These are phyloP conservation scores for Chimonanthus salicifolius DNA, from an alignment of 164 flowering plant genomes.

Conservation along the genomic window DNA sequence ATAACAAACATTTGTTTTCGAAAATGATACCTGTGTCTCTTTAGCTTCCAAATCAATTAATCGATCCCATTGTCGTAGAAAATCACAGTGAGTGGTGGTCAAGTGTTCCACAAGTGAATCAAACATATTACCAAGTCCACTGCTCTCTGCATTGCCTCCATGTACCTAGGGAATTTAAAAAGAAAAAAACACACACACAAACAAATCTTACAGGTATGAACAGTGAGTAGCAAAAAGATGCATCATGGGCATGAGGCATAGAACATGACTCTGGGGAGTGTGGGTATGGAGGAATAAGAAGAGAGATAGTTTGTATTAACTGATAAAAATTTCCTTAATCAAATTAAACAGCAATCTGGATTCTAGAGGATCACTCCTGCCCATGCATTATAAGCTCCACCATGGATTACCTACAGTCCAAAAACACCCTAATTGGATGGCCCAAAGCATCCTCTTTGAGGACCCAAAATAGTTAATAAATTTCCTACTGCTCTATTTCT, in stretches of 20 bases:
- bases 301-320: neutral
- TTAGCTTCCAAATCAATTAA: conserved; percentile 91
- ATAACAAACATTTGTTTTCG: neutral
- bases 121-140: conserved; percentile 78
- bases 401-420: neutral
- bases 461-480: no score
- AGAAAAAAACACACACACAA: no score
- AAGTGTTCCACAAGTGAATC: conserved; percentile 60
- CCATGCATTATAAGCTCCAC: neutral
- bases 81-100: conserved; percentile 47
- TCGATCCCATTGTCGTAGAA: conserved; percentile 78
- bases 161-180: conserved; percentile 46
- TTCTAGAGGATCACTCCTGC: neutral
- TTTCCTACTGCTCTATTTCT: no score
- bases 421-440: neutral
- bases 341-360: neutral
- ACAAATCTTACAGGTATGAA: no score
- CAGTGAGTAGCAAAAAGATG: no score
- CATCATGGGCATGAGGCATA: no score
- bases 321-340: neutral
- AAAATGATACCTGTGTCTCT: conserved; percentile 47
- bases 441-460: neutral
- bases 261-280: no score
- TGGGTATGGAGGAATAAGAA: no score
- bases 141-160: conserved; percentile 70